A percentile compares a stretch with the other conserved stretches of the same genome.
Conservation (phyloP, 441 rosid species). For the Mallotus japonicus region DNA sequence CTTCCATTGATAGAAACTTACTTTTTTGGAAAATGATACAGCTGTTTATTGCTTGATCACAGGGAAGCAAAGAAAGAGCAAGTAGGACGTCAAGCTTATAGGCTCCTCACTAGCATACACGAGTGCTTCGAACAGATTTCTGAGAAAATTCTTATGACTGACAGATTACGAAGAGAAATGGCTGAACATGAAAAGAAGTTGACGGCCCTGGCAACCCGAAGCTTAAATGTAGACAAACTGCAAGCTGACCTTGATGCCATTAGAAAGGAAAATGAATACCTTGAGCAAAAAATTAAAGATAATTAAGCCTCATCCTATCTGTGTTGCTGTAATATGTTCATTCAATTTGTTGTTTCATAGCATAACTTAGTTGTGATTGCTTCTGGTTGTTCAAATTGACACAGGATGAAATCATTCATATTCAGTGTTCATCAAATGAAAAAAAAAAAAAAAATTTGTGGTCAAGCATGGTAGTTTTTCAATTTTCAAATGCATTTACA, state of each 20-base stretch:
- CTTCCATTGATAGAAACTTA: neutral
- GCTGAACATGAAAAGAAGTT: conserved; percentile 76
- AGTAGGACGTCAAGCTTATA: conserved; percentile 62
- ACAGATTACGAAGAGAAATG: conserved; percentile 65
- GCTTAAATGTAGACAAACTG: conserved; percentile 49
- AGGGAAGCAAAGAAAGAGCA: conserved; percentile 81
- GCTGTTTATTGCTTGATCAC: conserved; percentile 18
- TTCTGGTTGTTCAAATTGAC: neutral
- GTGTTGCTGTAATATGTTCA: neutral
- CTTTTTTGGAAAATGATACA: neutral
- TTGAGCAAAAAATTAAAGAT: conserved; percentile 31
- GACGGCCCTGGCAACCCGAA: conserved; percentile 44
- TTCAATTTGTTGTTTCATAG: conserved; percentile 5
- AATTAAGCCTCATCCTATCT: neutral
- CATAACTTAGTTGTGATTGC: neutral
- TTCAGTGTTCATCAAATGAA: neutral
- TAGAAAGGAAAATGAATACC: conserved; percentile 50
- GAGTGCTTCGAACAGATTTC: conserved; percentile 68
- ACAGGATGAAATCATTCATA: neutral
- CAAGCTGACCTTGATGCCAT: conserved; percentile 64
- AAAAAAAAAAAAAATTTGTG: neutral
- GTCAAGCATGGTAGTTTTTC: neutral
- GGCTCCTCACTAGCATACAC: conserved; percentile 69
- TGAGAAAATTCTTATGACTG: conserved; percentile 58
- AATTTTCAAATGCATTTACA: neutral